Evolutionary conservation across 257 asterid genomes (phyloP), one percentile per base, ranked within the genome.

Genomic region (Avicennia marina): DNA sequence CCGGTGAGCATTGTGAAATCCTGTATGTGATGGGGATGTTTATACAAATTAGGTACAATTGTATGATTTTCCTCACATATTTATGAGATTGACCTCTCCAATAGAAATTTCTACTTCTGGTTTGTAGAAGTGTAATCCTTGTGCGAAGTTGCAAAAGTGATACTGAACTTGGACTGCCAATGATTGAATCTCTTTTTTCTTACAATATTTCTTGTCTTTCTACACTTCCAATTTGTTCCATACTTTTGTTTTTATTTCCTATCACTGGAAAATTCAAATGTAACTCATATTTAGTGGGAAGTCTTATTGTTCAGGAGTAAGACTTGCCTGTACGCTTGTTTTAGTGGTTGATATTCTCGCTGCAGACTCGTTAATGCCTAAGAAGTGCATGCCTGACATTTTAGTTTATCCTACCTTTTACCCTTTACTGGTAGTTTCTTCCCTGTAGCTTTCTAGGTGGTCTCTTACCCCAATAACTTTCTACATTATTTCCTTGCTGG

Each of bases 371-470:
- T 18, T 16, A 42, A 53, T 6, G 7, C 13, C 62, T 31, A 32
- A 26, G 12, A 31, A n/a, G 45, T 17, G 40, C 59, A 60, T 60
- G 36, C 63, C 4, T 46, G 63, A 53, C 38, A 45, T 11, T 18
- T 18, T 55, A 47, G 15, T 21, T 45, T 33, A 20, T 53, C 33
- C 31, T 53, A 1, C 60, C 22, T 57, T 63, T 58, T 61, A 21
- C 63, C 19, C 15, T 25, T 36, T 53, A 29, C 29, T 21, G 58
- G 36, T n/a, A 20, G 47, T 48, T 43, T 67, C 50, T 52, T 32
- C 4, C 8, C 34, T 29, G 34, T 29, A 29, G 8, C 8, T 29
- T 29, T 29, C 34, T 29, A 4, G 34, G 34, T 29, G 34, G 7
- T 29, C 8, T 29, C 34, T 29, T 29, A n/a, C n/a, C n/a, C n/a